phyloP scores from a whole-genome alignment of 805 yeast genomes.

The Zygosaccharomyces pseudorouxii region DNA sequence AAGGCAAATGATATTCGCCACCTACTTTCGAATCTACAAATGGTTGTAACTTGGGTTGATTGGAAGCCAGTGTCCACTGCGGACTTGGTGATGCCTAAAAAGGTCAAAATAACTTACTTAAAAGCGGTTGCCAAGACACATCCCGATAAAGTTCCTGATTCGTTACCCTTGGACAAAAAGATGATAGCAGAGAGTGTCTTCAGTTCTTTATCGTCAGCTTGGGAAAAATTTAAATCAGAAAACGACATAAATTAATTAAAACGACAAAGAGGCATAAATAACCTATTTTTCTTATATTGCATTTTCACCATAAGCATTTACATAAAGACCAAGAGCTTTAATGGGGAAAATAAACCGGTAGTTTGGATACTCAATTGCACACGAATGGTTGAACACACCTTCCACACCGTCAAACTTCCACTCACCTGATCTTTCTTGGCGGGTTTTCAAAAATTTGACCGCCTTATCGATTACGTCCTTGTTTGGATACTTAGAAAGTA shows the following conservation, averaged over 20 bases:
- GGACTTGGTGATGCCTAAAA: slow-evolving; percentile 83
- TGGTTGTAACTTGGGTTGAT: slow-evolving; percentile 61
- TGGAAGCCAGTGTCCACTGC: slow-evolving; percentile 66
- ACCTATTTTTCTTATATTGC: slow-evolving; percentile 7
- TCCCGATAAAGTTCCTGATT: slow-evolving; percentile 70
- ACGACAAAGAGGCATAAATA: background rate
- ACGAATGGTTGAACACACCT: slow-evolving; percentile 92
- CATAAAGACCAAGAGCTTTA: slow-evolving; percentile 82
- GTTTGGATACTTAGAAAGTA: slow-evolving; percentile 79
- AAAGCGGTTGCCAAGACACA: slow-evolving; percentile 87
- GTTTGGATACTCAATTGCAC: slow-evolving; percentile 94
- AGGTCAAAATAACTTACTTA: slow-evolving; percentile 82
- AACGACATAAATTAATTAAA: slow-evolving; percentile 41
- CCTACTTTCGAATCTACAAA: slow-evolving; percentile 62
- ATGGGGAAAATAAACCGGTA: slow-evolving; percentile 86
- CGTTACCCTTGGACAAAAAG: slow-evolving; percentile 57
- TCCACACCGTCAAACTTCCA: slow-evolving; percentile 83
- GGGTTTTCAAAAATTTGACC: slow-evolving; percentile 52
- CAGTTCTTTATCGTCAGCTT: slow-evolving; percentile 75
- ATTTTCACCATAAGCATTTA: slow-evolving; percentile 16
- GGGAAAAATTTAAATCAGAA: slow-evolving; percentile 74
- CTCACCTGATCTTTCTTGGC: slow-evolving; percentile 74
- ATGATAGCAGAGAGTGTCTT: slow-evolving; percentile 87
- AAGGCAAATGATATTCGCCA: slow-evolving; percentile 80
- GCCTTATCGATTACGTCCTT: slow-evolving; percentile 58